Base-by-base conservation (phyloP, 169 alveolate species). In the Theileria luwenshuni region DNA sequence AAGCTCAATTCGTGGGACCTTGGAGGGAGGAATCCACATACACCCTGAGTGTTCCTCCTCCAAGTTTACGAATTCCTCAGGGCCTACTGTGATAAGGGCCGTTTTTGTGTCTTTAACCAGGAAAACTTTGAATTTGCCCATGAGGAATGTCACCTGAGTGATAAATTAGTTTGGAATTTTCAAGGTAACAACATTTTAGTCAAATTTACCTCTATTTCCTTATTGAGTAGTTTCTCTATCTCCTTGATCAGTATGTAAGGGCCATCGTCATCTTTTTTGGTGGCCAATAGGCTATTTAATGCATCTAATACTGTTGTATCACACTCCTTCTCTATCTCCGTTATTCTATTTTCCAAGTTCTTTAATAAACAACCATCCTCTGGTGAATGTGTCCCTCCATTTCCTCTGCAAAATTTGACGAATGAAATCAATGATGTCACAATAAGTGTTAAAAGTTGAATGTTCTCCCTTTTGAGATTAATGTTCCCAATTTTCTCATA, bases 21-120 rank as follows among this genome's bases (percentile, higher is more conserved):
- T 59, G 28, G 60, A 47, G 17, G 59, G 79, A 17, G 86, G 86
- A 19, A 72, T 21, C 85, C 85, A 75, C 35, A 49, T 21, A 2
- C 56, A 62, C 17, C 25, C 51, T 25, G 42, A 8, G 43, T 35
- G 45, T 13, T 33, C 47, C 2, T 32, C 60, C 0, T 51, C 75
- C 67, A 52, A 59, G 43, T 47, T 8, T 33, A 74, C 35, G n/a
- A 72, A 54, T 23, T 72, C 72, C 1, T 42, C 38, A 3, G 73
- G 71, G 23, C 27, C 42, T 5, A 62, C 10, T 33, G 71, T 60
- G n/a, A 72, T 27, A 3, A 72, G 28, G 3, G 72, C 69, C 33
- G 25, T 30, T 1, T 47, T 25, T 12, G 38, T 19, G 0, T 15
- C 63, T 49, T 32, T 54, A 0, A 72, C 35, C 48, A 72, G 30